Evolutionary conservation across 805 yeast species (phyloP).

Genomic region (Candida taoyuanica): DNA sequence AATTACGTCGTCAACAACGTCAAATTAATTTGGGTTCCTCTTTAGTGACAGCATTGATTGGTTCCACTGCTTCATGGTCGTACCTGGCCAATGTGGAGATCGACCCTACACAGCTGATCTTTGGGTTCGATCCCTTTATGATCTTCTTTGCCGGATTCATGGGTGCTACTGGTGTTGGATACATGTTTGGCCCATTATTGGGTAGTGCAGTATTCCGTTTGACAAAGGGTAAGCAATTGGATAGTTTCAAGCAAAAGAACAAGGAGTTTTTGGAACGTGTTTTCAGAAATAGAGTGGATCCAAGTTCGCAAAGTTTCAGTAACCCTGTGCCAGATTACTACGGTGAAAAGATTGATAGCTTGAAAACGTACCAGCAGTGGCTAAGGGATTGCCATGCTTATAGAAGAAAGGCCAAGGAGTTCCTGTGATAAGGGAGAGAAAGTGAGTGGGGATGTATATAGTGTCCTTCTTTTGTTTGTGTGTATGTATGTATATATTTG

Average conservation of each 20-base stretch:
- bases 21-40: conserved; percentile 65
- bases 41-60: conserved; percentile 57
- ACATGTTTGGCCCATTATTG: conserved; percentile 73
- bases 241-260: conserved; percentile 56
- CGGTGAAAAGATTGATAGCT: conserved; percentile 89
- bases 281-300: conserved; percentile 81
- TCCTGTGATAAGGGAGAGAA: conserved; percentile 37
- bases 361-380: conserved; percentile 91
- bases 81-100: conserved; percentile 77
- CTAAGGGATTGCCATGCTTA: conserved; percentile 90
- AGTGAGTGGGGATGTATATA: not conserved
- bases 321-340: conserved; percentile 99
- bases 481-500: no score
- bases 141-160: conserved; percentile 72
- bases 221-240: conserved; percentile 42
- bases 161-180: conserved; percentile 72
- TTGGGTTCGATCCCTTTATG: conserved; percentile 87
- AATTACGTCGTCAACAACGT: conserved; percentile 71
- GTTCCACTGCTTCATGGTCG: conserved; percentile 66
- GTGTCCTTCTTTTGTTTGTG: not conserved
- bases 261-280: conserved; percentile 70
- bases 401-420: conserved; percentile 74
- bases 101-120: conserved; percentile 78
- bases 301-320: conserved; percentile 80
- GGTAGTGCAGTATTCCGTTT: conserved; percentile 69